phyloP scores from a whole-genome alignment of 331 rosid species.

The Rhamnella rubrinervis region DNA sequence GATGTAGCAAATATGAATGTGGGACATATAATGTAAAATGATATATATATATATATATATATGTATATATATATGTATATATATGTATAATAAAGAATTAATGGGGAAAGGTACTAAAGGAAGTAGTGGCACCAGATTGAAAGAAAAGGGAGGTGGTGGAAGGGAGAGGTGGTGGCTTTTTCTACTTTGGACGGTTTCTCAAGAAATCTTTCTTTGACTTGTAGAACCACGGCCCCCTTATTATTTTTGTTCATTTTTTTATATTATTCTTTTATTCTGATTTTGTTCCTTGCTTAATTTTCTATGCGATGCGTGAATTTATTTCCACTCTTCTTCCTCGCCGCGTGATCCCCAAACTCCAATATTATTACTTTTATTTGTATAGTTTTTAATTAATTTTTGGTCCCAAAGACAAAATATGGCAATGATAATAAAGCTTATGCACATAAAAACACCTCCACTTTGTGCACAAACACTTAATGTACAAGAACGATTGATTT shows the following conservation, averaged over 20 bases:
- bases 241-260: background rate
- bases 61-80: background rate
- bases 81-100: constrained; percentile 35
- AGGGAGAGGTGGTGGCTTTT: constrained; percentile 51
- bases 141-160: constrained; percentile 36
- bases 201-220: constrained; percentile 96
- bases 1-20: background rate
- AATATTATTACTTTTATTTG: background rate
- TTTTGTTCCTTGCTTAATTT: constrained; percentile 40
- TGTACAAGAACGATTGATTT: too few relatives aligned
- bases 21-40: constrained; percentile 5
- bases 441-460: too few relatives aligned
- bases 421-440: too few relatives aligned
- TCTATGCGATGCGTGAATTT: constrained; percentile 24
- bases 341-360: constrained; percentile 30
- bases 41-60: background rate
- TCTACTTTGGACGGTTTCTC: constrained; percentile 63
- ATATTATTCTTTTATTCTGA: constrained; percentile 8
- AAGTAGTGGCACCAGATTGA: constrained; percentile 35
- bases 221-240: constrained; percentile 28
- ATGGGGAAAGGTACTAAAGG: constrained; percentile 52
- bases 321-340: constrained; percentile 23
- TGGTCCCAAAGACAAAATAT: too few relatives aligned
- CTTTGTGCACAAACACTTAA: too few relatives aligned
- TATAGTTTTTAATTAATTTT: too few relatives aligned